These are phyloP conservation scores for Coemansia sp. DNA, from an alignment of 192 early-diverging fungal species.

Conservation along the genomic window DNA sequence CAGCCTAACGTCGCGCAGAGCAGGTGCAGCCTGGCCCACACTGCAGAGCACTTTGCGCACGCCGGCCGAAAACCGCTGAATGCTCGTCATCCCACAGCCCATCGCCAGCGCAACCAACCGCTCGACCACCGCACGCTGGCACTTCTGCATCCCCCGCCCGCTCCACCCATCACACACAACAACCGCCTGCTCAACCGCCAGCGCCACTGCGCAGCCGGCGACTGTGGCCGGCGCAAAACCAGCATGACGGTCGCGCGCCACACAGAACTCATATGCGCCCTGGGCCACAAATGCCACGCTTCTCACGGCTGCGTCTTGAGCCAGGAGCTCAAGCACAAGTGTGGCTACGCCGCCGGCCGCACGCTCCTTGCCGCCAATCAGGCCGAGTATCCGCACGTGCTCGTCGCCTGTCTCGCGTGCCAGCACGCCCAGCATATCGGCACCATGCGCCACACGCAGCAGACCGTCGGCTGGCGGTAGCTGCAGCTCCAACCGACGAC, in stretches of 20 bases:
- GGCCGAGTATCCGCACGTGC: not conserved
- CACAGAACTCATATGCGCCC: conserved; percentile 14
- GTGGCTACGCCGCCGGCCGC: not conserved
- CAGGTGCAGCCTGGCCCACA: too few species aligned
- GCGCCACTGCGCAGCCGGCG: conserved; percentile 15
- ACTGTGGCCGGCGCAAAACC: conserved; percentile 22
- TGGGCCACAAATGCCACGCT: conserved; percentile 10
- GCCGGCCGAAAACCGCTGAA: too few species aligned
- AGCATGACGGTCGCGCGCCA: conserved; percentile 7
- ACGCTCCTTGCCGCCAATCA: not conserved
- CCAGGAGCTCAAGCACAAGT: conserved; percentile 13
- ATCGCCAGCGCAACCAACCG: conserved; percentile 13
- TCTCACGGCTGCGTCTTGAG: not conserved
- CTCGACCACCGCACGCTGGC: conserved; percentile 18
- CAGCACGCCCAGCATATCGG: not conserved
- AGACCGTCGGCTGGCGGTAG: conserved; percentile 19
- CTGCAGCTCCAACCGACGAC: conserved; percentile 3
- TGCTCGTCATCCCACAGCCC: too few species aligned
- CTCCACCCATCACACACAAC: not conserved
- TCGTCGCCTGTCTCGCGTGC: not conserved
- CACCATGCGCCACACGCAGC: conserved; percentile 14
- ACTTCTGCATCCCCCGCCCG: not conserved
- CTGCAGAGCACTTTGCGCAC: too few species aligned
- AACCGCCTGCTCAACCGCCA: conserved; percentile 21
- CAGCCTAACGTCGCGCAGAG: too few species aligned